phyloP scores from a whole-genome alignment of 2,329 filamentous ascomycete species.

The Capronia epimyces region DNA sequence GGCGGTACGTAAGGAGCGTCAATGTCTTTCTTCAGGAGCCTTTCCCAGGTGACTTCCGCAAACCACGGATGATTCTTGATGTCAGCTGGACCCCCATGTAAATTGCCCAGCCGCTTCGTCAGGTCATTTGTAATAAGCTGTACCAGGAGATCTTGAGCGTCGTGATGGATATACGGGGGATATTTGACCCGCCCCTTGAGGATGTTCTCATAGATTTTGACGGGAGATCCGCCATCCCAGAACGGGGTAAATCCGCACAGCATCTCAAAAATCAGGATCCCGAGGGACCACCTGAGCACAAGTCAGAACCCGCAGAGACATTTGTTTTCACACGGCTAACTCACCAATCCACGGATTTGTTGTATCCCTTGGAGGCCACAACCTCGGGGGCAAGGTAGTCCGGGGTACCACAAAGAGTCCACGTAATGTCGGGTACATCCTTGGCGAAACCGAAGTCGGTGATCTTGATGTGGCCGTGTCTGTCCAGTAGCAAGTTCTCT shows the following conservation, averaged over 20 bases:
- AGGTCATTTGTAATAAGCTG: constrained; percentile 90
- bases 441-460: constrained; percentile 99
- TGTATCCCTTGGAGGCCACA: constrained; percentile 98
- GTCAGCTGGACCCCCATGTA: constrained; percentile 83
- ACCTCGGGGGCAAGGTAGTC: constrained; percentile 97
- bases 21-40: constrained; percentile 89
- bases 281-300: constrained; percentile 80
- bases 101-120: constrained; percentile 89
- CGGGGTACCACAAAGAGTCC: constrained; percentile 95
- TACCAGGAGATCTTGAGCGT: constrained; percentile 87
- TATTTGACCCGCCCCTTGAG: constrained; percentile 94
- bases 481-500: constrained; percentile 84
- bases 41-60: constrained; percentile 94
- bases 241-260: constrained; percentile 97
- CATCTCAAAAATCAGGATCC: constrained; percentile 99
- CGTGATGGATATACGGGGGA: constrained; percentile 87
- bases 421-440: constrained; percentile 96
- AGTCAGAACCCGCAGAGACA: constrained; percentile 11
- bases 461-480: constrained; percentile 92
- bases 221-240: constrained; percentile 95
- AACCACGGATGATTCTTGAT: constrained; percentile 98
- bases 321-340: constrained; percentile 33
- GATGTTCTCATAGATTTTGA: constrained; percentile 99
- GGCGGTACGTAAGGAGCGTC: constrained; percentile 97
- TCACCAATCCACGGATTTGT: constrained; percentile 98